Evolutionary conservation across 805 yeast genomes (phyloP), one percentile per base, ranked within the genome.

Genomic region (Candida quercuum): DNA sequence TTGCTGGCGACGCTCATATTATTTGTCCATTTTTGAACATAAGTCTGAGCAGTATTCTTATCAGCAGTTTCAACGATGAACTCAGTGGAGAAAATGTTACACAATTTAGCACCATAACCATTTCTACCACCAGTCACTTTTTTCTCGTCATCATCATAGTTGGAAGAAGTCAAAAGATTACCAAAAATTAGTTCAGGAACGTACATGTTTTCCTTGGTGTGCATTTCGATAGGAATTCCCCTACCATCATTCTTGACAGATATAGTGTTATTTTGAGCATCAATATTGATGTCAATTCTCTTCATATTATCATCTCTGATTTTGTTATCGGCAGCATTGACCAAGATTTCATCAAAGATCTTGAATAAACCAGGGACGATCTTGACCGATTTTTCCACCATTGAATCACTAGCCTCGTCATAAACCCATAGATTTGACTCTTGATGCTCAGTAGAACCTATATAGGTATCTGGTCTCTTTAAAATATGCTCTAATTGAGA

Each of bases 101-200:
- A 93, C 39, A 93, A 67, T 59, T 93, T 93, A 34, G 99, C 99
- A 63, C 99, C 99, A 57, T 80, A 93, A 46, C 99, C 99, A 59
- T 93, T 93, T 69, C 99, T 79, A 61, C 99, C 99, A 67, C 99
- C 99, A 2, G 95, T 86, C 24, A 93, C 97, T 61, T 93, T 93
- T 63, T 86, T 86, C 55, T 93, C 86, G 46, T 91, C 77, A 59
- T 93, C 99, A 59, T 93, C 96, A 60, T 93, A 93, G 63, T 93
- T 93, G 20, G 96, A 86, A 2, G 98, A 89, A 0, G 99, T 93
- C 47, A 93, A 74, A 43, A 93, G 72, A 55, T 93, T 87, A 38
- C 99, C 99, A 62, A 93, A 93, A 51, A 93, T 93, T 64, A 93
- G 73, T 63, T 93, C 96, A 1, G 99, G 99, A 46, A 93, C 89